A percentile compares a stretch with the other conserved stretches of the same genome.
These are phyloP conservation scores for Acanthamoeba royreba DNA, from an alignment of 208 protist species.

Conservation along the genomic window DNA sequence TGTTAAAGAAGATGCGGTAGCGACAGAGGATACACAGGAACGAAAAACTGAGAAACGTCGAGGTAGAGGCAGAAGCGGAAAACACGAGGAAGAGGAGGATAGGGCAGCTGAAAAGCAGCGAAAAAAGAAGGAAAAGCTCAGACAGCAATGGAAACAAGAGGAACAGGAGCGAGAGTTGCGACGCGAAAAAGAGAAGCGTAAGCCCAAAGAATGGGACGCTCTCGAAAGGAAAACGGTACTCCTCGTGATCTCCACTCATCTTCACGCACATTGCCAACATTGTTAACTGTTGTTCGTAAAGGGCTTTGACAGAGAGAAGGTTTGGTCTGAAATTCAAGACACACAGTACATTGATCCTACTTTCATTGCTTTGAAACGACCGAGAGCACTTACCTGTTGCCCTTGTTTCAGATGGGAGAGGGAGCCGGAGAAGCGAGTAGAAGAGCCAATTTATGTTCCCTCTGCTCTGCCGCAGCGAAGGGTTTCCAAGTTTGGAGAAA, in stretches of 20 bases:
- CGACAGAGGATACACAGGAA: not conserved
- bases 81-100: not conserved
- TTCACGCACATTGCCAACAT: not conserved
- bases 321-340: slow-evolving; percentile 3
- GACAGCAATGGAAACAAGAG: too few species aligned
- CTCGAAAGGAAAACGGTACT: not conserved
- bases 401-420: slow-evolving; percentile 10
- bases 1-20: not conserved
- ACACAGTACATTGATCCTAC: not conserved
- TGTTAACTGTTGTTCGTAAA: not conserved
- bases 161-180: too few species aligned
- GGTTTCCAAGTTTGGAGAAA: not conserved
- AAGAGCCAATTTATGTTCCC: not conserved
- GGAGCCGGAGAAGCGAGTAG: not conserved
- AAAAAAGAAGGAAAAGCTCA: not conserved
- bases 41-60: not conserved
- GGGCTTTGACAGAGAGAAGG: not conserved
- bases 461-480: not conserved
- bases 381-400: too few species aligned
- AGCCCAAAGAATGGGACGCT: slow-evolving; percentile 18
- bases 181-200: too few species aligned
- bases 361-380: not conserved
- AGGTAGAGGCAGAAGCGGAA: not conserved
- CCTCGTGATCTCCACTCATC: not conserved
- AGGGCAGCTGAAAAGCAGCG: not conserved